These are phyloP conservation scores for Podila epicladia DNA, from an alignment of 192 early-diverging fungal species.

Conservation along the genomic window DNA sequence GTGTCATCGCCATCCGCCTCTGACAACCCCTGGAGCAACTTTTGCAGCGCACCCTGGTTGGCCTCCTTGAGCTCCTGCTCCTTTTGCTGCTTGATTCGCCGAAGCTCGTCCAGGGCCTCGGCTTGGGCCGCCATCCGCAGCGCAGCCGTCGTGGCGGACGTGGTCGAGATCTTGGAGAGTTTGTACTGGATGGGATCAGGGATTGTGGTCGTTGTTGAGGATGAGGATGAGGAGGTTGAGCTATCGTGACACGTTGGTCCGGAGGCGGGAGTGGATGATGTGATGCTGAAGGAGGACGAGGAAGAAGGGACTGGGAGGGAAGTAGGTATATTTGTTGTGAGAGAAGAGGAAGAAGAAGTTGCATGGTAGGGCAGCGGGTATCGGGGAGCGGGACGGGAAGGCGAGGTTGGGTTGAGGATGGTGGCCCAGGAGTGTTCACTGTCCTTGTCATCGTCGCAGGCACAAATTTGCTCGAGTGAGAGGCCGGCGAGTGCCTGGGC, in stretches of 20 bases:
- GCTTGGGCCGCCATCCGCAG: conserved; percentile 31
- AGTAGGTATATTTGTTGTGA: background rate
- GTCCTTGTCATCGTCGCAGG: conserved; percentile 45
- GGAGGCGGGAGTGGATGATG: background rate
- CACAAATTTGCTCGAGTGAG: conserved; percentile 39
- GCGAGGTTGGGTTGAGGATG: background rate
- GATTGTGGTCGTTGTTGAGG: background rate
- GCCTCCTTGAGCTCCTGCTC: conserved; percentile 14
- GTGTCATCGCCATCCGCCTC: conserved; percentile 2
- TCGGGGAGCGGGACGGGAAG: background rate
- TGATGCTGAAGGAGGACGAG: background rate
- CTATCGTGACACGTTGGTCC: background rate
- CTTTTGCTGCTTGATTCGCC: conserved; percentile 15
- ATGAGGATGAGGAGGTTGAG: background rate
- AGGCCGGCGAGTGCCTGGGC: conserved; percentile 41
- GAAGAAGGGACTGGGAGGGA: background rate
- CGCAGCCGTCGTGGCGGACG: conserved; percentile 23
- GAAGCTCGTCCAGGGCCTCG: conserved; percentile 30
- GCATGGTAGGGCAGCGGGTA: background rate
- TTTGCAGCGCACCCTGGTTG: conserved; percentile 18
- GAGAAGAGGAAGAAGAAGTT: background rate
- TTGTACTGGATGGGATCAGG: conserved; percentile 27
- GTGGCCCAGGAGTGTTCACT: conserved; percentile 36
- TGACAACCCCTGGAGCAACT: conserved; percentile 17
- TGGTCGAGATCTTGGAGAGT: conserved; percentile 41